Base-by-base conservation (phyloP, 2,329 filamentous ascomycete species). In the Ophiosphaerella narmari region DNA sequence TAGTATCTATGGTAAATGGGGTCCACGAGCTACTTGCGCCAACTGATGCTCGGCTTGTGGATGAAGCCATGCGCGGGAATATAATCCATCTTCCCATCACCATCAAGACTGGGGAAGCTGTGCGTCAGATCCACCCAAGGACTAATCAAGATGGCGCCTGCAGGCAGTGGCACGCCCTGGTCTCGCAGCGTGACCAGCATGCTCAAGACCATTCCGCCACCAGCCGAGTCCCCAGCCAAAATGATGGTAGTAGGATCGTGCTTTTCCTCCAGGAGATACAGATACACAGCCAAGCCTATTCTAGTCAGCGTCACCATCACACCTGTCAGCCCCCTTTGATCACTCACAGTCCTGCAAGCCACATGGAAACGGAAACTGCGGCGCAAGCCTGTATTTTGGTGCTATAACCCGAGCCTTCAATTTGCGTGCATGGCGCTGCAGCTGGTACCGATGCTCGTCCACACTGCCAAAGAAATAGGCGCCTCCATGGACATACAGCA, bases 71-170 rank as follows among this genome's bases (percentile, higher is more conserved):
- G 82, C 1, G 86, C 76, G 4, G 94, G 94, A 31, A 99, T 93
- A 63, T 97, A 97, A 69, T 99, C 94, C 43, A 90, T 74, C 1
- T 84, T 83, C 42, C 84, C 86, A 35, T 91, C 84, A 5, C 80
- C 83, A 2, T 84, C 82, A n/a, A 96, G 82, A 59, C 92, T 97
- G 0, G 94, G 94, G 57, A 97, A 97, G 0, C 92, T 97, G 70
- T 97, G 93, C 0, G 91, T 96, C 45, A 97, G 77, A 70, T 99
- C 94, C 7, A 93, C 91, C 94, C 94, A 99, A 0, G 94, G 94
- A 42, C 91, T 96, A 43, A 97, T 89, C 35, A 97, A 78, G 38
- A 97, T 86, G 4, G 89, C 92, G 1, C 94, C 94, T 2, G 94
- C 92, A 1, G 94, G 94, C 23, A 97, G 74, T 5, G 93, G 89